Conservation (phyloP, 1,139 yeast genomes). For the Pichia sp. region DNA sequence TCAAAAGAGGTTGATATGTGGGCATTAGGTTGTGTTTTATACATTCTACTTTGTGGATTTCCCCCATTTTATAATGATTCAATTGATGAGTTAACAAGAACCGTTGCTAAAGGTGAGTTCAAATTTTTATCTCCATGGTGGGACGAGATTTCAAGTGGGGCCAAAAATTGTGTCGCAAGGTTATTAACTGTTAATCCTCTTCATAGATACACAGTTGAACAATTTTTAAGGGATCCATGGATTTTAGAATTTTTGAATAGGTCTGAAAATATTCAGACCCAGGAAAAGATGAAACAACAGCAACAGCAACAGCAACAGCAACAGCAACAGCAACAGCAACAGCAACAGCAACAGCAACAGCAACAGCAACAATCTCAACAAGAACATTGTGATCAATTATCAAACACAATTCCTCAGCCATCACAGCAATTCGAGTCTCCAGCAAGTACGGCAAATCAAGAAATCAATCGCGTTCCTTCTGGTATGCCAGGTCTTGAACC, state of each 20-base stretch:
- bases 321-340: neutral
- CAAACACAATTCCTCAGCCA: too few relatives aligned
- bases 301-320: neutral
- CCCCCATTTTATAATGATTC: conserved; percentile 95
- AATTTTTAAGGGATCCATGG: conserved; percentile 86
- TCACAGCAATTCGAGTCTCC: too few relatives aligned
- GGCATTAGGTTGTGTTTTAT: conserved; percentile 74
- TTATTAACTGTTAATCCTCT: conserved; percentile 78
- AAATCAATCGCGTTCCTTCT: neutral
- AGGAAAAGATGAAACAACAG: neutral
- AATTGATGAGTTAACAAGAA: conserved; percentile 69
- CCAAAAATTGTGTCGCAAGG: conserved; percentile 68
- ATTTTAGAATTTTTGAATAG: conserved; percentile 30
- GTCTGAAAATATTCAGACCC: conserved; percentile 14
- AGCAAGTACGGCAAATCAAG: too few relatives aligned
- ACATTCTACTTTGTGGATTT: conserved; percentile 86
- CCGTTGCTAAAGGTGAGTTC: conserved; percentile 77
- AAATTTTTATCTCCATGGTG: conserved; percentile 91
- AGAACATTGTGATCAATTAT: too few relatives aligned
- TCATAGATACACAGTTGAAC: conserved; percentile 67
- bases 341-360: neutral
- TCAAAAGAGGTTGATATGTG: conserved; percentile 62
- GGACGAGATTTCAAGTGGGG: conserved; percentile 82
- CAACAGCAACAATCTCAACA: neutral
- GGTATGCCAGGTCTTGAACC: neutral